Evolutionary conservation across 805 yeast genomes (phyloP), one percentile per base, ranked within the genome.

Genomic region (Kuraishia hungarica): DNA sequence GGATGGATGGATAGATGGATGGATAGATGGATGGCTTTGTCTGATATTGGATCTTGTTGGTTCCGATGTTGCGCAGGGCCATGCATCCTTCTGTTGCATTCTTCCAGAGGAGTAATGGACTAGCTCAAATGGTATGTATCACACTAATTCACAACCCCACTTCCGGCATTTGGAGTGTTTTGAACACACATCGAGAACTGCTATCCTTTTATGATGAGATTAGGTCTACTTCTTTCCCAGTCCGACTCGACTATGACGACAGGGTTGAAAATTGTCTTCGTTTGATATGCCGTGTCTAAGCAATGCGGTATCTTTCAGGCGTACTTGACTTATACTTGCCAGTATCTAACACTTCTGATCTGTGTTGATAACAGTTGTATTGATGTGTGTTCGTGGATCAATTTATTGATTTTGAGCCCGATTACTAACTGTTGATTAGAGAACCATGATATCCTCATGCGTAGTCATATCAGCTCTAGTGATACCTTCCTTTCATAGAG

Each of bases 191-290:
- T 26, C 15, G 51, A 8, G 8, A 23, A 21, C 17, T 7, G 20
- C 21, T 23, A 26, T n/a, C 39, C 29, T 51, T 29, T 57, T 11
- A 62, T 24, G 61, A 57, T 35, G 53, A 50, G 19, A 47, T 47
- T 43, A 54, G 79, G 88, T 82, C 70, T 76, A 73, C 91, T 86
- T 87, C 92, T 86, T 87, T 87, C 92, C 91, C 87, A 82, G 89
- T 85, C 89, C 79, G 89, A 83, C 74, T 82, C 92, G 94, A 87
- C 92, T 84, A 85, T 87, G 94, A 86, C 90, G 92, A 87, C 83
- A 82, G 79, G 91, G 90, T 80, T 77, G 81, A 79, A 67, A 79
- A 75, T 65, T 66, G 81, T 72, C 69, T 68, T 64, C 64, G 67
- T 65, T 69, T 62, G 71, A 68, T 68, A 72, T 64, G 51, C 49